Evolutionary conservation across 768 basidiomycete genomes (phyloP).

Genomic region (Suillus ampliporus): DNA sequence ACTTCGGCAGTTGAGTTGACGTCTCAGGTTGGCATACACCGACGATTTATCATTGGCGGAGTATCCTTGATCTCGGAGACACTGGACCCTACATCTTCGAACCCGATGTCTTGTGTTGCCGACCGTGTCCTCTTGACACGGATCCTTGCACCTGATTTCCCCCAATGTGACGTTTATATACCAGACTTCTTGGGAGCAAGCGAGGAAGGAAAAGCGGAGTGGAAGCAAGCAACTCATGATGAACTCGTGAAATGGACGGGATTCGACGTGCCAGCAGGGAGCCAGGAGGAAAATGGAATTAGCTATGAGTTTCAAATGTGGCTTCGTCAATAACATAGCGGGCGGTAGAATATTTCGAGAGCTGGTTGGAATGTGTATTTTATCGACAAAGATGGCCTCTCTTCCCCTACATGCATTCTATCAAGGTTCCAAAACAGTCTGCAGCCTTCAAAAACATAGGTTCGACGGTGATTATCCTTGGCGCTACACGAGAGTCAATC

Average conservation of each 20-base stretch:
- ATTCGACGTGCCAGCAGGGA: slow-evolving; percentile 77
- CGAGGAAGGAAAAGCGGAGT: slow-evolving; percentile 38
- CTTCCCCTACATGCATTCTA: slow-evolving; percentile 8
- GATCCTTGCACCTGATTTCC: slow-evolving; percentile 72
- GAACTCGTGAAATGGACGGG: slow-evolving; percentile 74
- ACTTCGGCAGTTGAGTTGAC: slow-evolving; percentile 23
- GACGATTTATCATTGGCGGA: slow-evolving; percentile 92
- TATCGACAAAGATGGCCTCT: slow-evolving; percentile 3
- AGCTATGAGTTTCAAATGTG: slow-evolving; percentile 97
- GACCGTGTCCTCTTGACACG: slow-evolving; percentile 90
- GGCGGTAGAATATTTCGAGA: slow-evolving; percentile 5
- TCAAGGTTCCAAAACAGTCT: background rate
- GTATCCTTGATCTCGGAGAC: slow-evolving; percentile 79
- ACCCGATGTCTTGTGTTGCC: slow-evolving; percentile 49
- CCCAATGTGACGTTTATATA: slow-evolving; percentile 88
- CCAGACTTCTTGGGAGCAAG: slow-evolving; percentile 62
- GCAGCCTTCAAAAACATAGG: background rate
- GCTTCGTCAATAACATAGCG: slow-evolving; percentile 52
- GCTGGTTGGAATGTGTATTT: background rate
- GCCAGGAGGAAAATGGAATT: slow-evolving; percentile 82
- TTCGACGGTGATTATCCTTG: slow-evolving; percentile 55
- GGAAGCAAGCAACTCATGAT: slow-evolving; percentile 64
- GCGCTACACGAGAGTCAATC: slow-evolving; percentile 49
- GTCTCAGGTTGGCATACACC: slow-evolving; percentile 45
- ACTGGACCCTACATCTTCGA: slow-evolving; percentile 45